Conservation (phyloP, 352 stramenopile species). For the Globisporangium takayamanum region DNA sequence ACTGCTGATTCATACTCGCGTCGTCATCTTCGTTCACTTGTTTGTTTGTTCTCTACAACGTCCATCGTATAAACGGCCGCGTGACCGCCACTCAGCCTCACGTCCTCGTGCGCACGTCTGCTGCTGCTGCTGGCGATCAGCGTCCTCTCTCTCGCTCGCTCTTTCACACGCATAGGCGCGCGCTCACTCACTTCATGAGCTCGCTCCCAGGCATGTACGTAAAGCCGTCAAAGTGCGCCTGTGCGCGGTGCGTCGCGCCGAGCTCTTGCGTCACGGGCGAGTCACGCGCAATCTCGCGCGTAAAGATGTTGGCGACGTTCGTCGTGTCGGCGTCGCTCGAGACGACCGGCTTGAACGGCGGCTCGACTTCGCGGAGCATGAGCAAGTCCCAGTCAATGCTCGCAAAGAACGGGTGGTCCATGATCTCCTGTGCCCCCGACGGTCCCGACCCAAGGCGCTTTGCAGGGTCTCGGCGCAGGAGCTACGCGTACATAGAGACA, state of each 20-base stretch:
- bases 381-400: constrained; percentile 83
- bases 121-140: too few species aligned
- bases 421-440: constrained; percentile 84
- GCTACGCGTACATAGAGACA: constrained; percentile 13
- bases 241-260: constrained; percentile 70
- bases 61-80: too few species aligned
- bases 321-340: constrained; percentile 75
- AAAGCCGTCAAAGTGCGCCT: constrained; percentile 91
- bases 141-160: not conserved
- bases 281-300: constrained; percentile 78
- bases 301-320: constrained; percentile 88
- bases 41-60: not conserved
- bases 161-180: not conserved
- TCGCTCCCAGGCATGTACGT: constrained; percentile 86
- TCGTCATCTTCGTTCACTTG: not conserved
- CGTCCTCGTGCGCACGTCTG: too few species aligned
- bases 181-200: constrained; percentile 26
- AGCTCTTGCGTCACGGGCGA: constrained; percentile 84
- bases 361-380: constrained; percentile 74
- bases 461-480: constrained; percentile 78
- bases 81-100: too few species aligned
- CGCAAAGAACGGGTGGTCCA: constrained; percentile 86
- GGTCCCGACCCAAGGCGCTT: constrained; percentile 77
- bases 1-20: not conserved
- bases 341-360: constrained; percentile 84